Evolutionary conservation across 257 asterid species (phyloP).

Genomic region (Haberlea rhodopensis): DNA sequence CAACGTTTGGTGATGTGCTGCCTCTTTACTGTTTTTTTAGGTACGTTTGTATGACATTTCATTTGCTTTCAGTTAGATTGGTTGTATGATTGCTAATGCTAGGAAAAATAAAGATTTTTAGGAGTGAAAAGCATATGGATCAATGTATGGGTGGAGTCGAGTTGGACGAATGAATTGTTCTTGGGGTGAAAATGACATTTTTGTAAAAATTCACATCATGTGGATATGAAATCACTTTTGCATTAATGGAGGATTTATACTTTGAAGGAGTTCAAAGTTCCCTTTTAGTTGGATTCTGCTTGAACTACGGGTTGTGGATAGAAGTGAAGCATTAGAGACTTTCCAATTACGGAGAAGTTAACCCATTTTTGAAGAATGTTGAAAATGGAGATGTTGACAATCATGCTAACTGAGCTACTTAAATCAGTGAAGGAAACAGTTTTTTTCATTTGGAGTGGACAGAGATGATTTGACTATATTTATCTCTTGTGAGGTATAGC

Average conservation of each 20-base stretch:
- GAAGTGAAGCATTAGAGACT: not conserved
- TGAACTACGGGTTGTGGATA: not conserved
- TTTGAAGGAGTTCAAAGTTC: not conserved
- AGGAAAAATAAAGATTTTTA: not conserved
- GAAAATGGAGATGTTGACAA: not conserved
- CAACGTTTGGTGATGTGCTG: slow-evolving; percentile 18
- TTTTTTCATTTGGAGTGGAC: slow-evolving; percentile 1
- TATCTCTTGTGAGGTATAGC: not conserved
- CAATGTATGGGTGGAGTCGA: not conserved
- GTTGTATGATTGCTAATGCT: slow-evolving; percentile 2
- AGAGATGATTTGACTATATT: not conserved
- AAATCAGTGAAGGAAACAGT: not conserved
- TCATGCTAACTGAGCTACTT: not conserved
- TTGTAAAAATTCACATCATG: not conserved
- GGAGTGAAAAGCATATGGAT: no score
- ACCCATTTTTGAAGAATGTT: not conserved
- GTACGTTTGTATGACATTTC: slow-evolving; percentile 12
- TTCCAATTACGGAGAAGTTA: not conserved
- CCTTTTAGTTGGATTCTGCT: slow-evolving; percentile 11
- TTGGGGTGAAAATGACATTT: not conserved
- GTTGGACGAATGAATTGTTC: not conserved
- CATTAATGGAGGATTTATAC: not conserved
- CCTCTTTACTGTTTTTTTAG: no score
- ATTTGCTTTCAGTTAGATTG: slow-evolving; percentile 6
- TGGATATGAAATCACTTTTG: not conserved